Conservation (phyloP, 306 rosid species). For the Gleditsia sinensis region DNA sequence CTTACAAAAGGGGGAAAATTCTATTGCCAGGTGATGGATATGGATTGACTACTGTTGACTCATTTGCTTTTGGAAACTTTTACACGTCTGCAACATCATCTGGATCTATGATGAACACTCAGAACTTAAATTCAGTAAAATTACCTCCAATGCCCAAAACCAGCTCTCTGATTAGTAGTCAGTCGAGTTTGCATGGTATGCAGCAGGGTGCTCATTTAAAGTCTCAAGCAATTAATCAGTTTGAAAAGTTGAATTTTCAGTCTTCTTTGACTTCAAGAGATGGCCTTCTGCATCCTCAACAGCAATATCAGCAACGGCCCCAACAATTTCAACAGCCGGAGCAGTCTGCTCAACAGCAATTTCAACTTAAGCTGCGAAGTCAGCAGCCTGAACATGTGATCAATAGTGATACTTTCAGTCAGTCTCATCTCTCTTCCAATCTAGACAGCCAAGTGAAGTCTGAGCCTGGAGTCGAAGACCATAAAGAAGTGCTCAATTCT, state of each 20-base stretch:
- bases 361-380: slow-evolving; percentile 59
- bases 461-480: slow-evolving; percentile 68
- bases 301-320: slow-evolving; percentile 65
- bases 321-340: slow-evolving; percentile 78
- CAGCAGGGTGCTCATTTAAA: slow-evolving; percentile 68
- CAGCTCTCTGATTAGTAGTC: slow-evolving; percentile 59
- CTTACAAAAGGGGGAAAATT: slow-evolving; percentile 29
- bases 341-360: slow-evolving; percentile 63
- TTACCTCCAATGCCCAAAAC: slow-evolving; percentile 65
- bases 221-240: slow-evolving; percentile 64
- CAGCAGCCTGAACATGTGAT: slow-evolving; percentile 67
- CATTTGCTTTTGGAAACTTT: slow-evolving; percentile 72
- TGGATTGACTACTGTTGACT: slow-evolving; percentile 65
- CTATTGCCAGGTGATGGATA: slow-evolving; percentile 79
- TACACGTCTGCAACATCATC: slow-evolving; percentile 62
- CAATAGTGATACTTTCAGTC: slow-evolving; percentile 60
- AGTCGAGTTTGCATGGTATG: slow-evolving; percentile 62
- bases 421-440: slow-evolving; percentile 65
- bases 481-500: slow-evolving; percentile 60
- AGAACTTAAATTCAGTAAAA: slow-evolving; percentile 62
- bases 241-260: slow-evolving; percentile 79
- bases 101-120: slow-evolving; percentile 78
- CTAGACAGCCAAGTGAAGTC: slow-evolving; percentile 63
- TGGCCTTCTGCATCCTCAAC: slow-evolving; percentile 61
- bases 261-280: slow-evolving; percentile 68